Evolutionary conservation across 164 flowering plant genomes (phyloP), one percentile per base, ranked within the genome.

Genomic region (Nymphaea thermarum): DNA sequence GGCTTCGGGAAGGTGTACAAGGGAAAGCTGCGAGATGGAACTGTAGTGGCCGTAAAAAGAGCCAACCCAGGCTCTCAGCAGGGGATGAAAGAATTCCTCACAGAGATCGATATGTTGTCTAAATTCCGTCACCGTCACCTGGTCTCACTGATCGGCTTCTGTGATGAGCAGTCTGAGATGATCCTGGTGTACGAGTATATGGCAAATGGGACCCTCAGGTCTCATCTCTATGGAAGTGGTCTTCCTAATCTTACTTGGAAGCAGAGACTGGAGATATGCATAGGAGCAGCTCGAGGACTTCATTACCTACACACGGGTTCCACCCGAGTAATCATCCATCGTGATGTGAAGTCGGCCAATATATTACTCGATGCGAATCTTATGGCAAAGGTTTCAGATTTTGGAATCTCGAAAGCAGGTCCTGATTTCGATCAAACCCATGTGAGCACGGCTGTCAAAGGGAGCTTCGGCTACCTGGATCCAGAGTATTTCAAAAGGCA

Each of bases 101-200:
- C 96, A n/a, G 96, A 90, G 71, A 88, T 90, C 43, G 92, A 88
- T 71, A 81, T 88, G 94, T 76, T 90, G 2, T 90, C 97, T n/a
- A 84, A 88, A 70, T 82, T 90, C 57, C 85, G 97, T 4, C 97
- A 90, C 69, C 85, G 91, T 12, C 97, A 90, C 71, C 74, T 90
- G 60, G 97, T 90, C 44, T 83, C 97, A 2, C 72, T 90, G 67
- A 90, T 90, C 64, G 97, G 97, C 6, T 90, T 85, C 59, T 90
- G 97, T 79, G 92, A 86, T 65, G 92, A 90, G 60, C 80, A 75
- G 71, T 82, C 79, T 65, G 97, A 88, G 80, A 90, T 90, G 97
- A 85, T 87, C 65, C 74, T 90, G 69, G 74, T 90, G 42, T 90
- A 90, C 64, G 97, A 90, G 66, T 88, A 87, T 67, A 90, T 90